Evolutionary conservation across 140 eudicot species (phyloP), one percentile per base, ranked within the genome.

Genomic region (Anethum foeniculum): DNA sequence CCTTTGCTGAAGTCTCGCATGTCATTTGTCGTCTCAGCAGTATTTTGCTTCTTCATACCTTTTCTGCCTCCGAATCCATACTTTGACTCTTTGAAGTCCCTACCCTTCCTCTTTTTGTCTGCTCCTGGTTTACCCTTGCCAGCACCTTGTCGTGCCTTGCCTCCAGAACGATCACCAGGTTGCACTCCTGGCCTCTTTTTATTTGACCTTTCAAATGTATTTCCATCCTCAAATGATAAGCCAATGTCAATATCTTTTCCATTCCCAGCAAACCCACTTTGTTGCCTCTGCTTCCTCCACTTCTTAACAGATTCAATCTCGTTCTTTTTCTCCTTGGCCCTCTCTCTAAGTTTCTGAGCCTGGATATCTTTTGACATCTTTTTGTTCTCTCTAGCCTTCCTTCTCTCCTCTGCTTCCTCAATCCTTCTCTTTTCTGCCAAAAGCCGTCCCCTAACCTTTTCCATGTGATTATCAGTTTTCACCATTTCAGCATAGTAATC

Each of bases 401-500:
- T 89, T 76, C 98, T 90, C 89, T 94, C 97, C 64, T 94, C 97
- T 25, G 92, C 91, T 76, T 94, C 98, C 82, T 94, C 98, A 1
- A 85, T 86, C 88, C 84, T 88, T 78, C 78, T 89, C 88, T 94
- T 92, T 81, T 88, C 94, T 1, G 83, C 83, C 83, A 94, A 82
- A 8, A 94, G 90, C 27, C 90, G 86, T 23, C 96, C 90, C 89
- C 90, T 92, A 5, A 94, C 91, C 78, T 90, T 94, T 89, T 85
- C 96, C 97, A 92, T 94, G 93, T 94, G 97, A 5, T 84, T 6
- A 77, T 94, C 97, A 13, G 91, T 79, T 80, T 94, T 94, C 86
- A 90, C 96, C 98, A 94, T 94, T 83, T 90, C 98, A 28, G 98
- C 96, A 81, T 94, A 92, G 80, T 90, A 94, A 75, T 94, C 97